phyloP scores from a whole-genome alignment of 441 rosid genomes.

The Breynia disticha region DNA sequence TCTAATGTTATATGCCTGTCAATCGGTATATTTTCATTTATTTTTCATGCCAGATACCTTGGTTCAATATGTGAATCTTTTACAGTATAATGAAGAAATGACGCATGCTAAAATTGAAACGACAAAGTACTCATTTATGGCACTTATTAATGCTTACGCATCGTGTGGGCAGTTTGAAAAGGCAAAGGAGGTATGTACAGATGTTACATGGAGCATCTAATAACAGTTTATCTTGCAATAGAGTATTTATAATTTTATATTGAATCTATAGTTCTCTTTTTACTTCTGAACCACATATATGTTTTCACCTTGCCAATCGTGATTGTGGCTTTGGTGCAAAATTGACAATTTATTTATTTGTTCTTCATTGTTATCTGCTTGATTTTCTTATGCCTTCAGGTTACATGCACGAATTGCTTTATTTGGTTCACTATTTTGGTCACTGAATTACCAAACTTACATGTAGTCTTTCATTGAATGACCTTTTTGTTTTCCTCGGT shows the following conservation, averaged over 20 bases:
- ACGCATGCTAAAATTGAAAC: constrained; percentile 29
- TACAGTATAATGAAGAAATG: constrained; percentile 54
- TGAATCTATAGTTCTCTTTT: neutral
- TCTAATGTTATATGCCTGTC: too few relatives aligned
- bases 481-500: neutral
- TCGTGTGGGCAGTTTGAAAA: constrained; percentile 63
- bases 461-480: neutral
- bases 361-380: neutral
- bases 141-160: constrained; percentile 67
- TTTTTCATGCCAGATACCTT: neutral
- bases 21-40: neutral
- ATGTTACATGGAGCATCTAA: constrained; percentile 4
- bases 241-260: neutral
- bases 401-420: neutral
- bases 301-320: neutral
- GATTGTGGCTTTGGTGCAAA: neutral
- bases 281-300: neutral
- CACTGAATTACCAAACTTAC: neutral
- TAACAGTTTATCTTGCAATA: neutral
- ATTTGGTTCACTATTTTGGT: neutral
- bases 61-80: constrained; percentile 5
- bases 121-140: constrained; percentile 53
- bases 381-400: neutral
- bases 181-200: constrained; percentile 62
- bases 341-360: neutral